Base-by-base conservation (phyloP, 2,329 filamentous ascomycete genomes). In the Aspergillus caelatus region DNA sequence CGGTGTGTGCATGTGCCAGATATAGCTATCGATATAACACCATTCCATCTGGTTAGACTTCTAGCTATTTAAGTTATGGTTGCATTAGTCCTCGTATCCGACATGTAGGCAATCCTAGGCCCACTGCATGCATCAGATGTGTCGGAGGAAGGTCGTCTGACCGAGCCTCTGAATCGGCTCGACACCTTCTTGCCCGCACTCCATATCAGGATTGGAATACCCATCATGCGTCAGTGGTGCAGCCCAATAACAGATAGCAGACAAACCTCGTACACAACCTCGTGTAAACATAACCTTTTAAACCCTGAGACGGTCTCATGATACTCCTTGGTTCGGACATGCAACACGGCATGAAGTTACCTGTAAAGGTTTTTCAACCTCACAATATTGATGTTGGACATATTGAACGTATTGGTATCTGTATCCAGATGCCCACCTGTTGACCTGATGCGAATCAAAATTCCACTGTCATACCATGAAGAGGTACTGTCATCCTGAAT, bases 181-280 rank as follows among this genome's bases (percentile, higher is more conserved):
- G 19, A n/a, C 19, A n/a, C 7, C 9, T 41, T 41, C 16, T 10
- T 39, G 16, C 8, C 36, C 19, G 39, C 34, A 36, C 14, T 36
- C 14, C 7, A 16, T 36, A 16, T 36, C 14, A 7, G 14, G 16
- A 14, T 16, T 16, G 5, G 14, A 6, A 36, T 36, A 8, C 14
- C 16, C 14, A 16, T 36, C 14, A 3, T 14, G 14, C 34, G 5
- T 16, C 34, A 36, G 34, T 36, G 14, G 34, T 3, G 14, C 34
- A 36, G 14, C 8, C 1, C 5, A 36, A 3, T 16, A 0, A 5
- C 14, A 7, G 1, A 16, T 14, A 3, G 6, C 6, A 7, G 14
- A 16, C 14, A 16, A 3, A 3, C 5, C 0, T 8, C n/a, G 39
- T 3, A 1, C 14, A 9, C 7, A 19, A 41, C 9, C 8, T n/a